Percentiles rank a stretch among this genome's conserved stretches.
Conservation (phyloP, 768 basidiomycete species). For the Rhizopogon rudus region DNA sequence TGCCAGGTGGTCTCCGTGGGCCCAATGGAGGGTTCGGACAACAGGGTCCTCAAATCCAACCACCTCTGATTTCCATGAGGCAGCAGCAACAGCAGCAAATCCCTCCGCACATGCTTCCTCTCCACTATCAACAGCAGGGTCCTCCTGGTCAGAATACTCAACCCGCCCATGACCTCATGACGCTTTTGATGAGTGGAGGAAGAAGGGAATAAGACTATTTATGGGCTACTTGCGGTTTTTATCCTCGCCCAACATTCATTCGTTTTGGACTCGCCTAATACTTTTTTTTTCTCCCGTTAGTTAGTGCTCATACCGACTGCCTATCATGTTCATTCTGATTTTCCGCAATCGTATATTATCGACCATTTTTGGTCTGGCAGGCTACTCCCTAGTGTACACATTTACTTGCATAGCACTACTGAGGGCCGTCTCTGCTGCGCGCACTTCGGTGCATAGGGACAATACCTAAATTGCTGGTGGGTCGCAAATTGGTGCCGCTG, state of each 20-base stretch:
- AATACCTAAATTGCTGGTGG: too few species aligned
- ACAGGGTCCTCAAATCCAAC: slow-evolving; percentile 27
- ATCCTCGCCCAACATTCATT: slow-evolving; percentile 7
- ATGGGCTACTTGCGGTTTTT: slow-evolving; percentile 9
- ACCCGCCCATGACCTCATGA: slow-evolving; percentile 74
- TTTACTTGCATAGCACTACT: too few species aligned
- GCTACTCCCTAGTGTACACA: too few species aligned
- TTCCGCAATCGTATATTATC: slow-evolving; percentile 13
- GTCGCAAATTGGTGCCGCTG: too few species aligned
- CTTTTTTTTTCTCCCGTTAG: slow-evolving; percentile 21
- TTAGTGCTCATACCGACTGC: slow-evolving; percentile 22
- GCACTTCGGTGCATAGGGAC: too few species aligned
- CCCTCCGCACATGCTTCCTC: slow-evolving; percentile 46
- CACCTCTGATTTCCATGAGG: slow-evolving; percentile 26
- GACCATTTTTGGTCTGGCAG: slow-evolving; percentile 13
- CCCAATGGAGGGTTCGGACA: slow-evolving; percentile 37
- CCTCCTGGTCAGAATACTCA: slow-evolving; percentile 45
- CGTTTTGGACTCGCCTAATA: slow-evolving; percentile 19
- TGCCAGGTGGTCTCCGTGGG: slow-evolving; percentile 41
- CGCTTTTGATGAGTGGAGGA: slow-evolving; percentile 70
- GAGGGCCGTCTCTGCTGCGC: too few species aligned
- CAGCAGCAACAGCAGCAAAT: slow-evolving; percentile 48
- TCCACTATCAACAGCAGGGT: slow-evolving; percentile 61
- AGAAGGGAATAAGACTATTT: slow-evolving; percentile 52
- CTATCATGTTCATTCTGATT: slow-evolving; percentile 17